phyloP scores from a whole-genome alignment of 306 rosid genomes.

The Medicago truncatula region MtrunA17r5.0-ANR NC_053048.1:35368501-35369000 shows the following conservation, averaged over 20 bases:
- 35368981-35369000: slow-evolving; percentile 67
- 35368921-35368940: slow-evolving; percentile 87
- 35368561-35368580: background rate
- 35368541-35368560: background rate
- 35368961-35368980: slow-evolving; percentile 70
- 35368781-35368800: slow-evolving; percentile 84
- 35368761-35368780: slow-evolving; percentile 85
- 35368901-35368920: slow-evolving; percentile 87
- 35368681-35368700: slow-evolving; percentile 34
- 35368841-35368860: slow-evolving; percentile 87
- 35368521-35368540: too few species aligned
- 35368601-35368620: slow-evolving; percentile 23
- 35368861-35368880: slow-evolving; percentile 77
- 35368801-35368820: slow-evolving; percentile 92
- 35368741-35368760: slow-evolving; percentile 70
- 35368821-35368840: slow-evolving; percentile 95
- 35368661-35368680: slow-evolving; percentile 45
- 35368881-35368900: slow-evolving; percentile 75
- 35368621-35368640: slow-evolving; percentile 50
- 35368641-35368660: slow-evolving; percentile 46
- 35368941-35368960: slow-evolving; percentile 86
- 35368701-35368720: slow-evolving; percentile 4
- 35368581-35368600: slow-evolving; percentile 29
- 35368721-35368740: slow-evolving; percentile 57
- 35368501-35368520: too few species aligned